Evolutionary conservation across 2,329 filamentous ascomycete genomes (phyloP), one percentile per base, ranked within the genome.

Genomic region (Calonectria pauciramosa): DNA sequence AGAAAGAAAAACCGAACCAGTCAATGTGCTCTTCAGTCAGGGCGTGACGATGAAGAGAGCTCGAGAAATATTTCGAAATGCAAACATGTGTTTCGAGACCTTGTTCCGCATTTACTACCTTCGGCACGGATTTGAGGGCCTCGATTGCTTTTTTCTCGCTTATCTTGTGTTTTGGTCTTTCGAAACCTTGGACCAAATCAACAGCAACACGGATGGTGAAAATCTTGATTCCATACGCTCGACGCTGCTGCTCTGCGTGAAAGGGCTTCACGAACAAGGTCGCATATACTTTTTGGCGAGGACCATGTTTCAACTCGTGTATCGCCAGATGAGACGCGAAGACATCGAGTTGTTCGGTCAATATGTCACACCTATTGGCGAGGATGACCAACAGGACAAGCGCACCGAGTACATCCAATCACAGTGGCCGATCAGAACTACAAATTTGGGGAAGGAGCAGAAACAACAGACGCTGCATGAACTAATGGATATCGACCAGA

Each of bases 281-380:
- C 56, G 56, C 56, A 63, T 63, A 8, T 41, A 63, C 16, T 63
- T 63, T n/a, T 6, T 63, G 23, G 56, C 56, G n/a, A 63, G 56
- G 16, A 63, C 56, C 16, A 28, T 63, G 14, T 63, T 63, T 20
- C 56, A 63, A 6, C 23, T 63, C 2, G n/a, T 63, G 6, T 63
- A 63, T 28, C 56, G 56, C 4, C 2, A 7, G 8, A 63, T 63
- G 56, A 26, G 56, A 36, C 8, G 16, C 3, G 56, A 63, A 11
- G 56, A 63, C 3, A 20, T 13, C 23, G 7, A 41, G 2, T 23
- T 63, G 4, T 63, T 63, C 8, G 56, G 56, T 2, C 56, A 38
- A 16, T 63, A 41, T 11, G 56, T 63, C 23, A 63, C 56, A 4
- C 5, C 10, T 20, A 23, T 63, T 5, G 56, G 13, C 14, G 23